These are phyloP conservation scores for Epichloe scottii DNA, from an alignment of 2,329 filamentous ascomycete genomes.

Conservation along the genomic window DNA sequence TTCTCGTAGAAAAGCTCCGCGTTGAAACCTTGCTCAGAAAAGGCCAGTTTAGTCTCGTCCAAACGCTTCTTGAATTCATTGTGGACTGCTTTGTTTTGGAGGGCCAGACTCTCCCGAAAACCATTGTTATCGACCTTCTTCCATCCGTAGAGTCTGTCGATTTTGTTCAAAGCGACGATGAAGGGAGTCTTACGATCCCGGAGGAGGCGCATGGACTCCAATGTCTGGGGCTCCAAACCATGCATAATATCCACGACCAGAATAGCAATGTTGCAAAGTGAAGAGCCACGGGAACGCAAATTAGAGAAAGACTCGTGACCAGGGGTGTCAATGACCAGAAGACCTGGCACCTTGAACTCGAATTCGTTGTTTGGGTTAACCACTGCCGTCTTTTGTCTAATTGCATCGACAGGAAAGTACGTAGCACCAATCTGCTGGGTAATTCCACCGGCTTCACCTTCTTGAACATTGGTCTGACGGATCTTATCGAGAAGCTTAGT, in stretches of 20 bases:
- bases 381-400: conserved; percentile 83
- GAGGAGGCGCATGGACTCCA: conserved; percentile 92
- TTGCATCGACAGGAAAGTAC: conserved; percentile 92
- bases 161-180: conserved; percentile 98
- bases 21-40: conserved; percentile 96
- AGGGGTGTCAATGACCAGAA: conserved; percentile 93
- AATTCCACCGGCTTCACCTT: conserved; percentile 98
- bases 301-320: conserved; percentile 99
- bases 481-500: conserved; percentile 99
- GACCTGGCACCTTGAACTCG: conserved; percentile 94
- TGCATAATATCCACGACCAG: conserved; percentile 99
- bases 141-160: conserved; percentile 98
- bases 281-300: conserved; percentile 89
- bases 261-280: conserved; percentile 98
- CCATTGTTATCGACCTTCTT: conserved; percentile 98
- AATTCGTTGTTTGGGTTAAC: conserved; percentile 85
- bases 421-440: conserved; percentile 99
- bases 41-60: conserved; percentile 82
- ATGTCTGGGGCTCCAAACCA: conserved; percentile 90
- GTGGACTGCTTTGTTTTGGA: conserved; percentile 87
- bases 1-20: conserved; percentile 95
- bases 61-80: conserved; percentile 88
- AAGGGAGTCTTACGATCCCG: conserved; percentile 93
- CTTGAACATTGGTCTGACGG: conserved; percentile 95
- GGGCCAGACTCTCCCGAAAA: conserved; percentile 79